Evolutionary conservation across 495 filamentous ascomycete species (phyloP).

Genomic region (Daldinia caldariorum): DNA sequence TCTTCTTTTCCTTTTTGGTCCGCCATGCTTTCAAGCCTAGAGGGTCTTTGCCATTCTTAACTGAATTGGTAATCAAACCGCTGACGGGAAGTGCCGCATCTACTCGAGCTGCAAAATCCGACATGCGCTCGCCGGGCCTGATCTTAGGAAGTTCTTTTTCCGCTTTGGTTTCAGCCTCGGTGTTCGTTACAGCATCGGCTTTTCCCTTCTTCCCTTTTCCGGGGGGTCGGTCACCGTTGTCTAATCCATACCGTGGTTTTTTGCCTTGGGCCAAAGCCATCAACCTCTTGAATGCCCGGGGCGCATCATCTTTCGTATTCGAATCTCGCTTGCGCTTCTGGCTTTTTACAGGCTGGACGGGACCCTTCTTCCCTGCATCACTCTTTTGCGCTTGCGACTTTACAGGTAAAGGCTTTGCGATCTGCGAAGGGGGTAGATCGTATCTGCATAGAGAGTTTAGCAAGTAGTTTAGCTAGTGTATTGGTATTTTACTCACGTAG

Average conservation of each 20-base stretch:
- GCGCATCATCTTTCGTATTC: slow-evolving; percentile 76
- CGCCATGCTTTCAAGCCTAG: slow-evolving; percentile 64
- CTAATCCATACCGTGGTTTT: slow-evolving; percentile 69
- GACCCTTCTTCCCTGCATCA: slow-evolving; percentile 40
- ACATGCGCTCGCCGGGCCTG: slow-evolving; percentile 80
- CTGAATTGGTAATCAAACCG: slow-evolving; percentile 65
- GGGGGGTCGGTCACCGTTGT: slow-evolving; percentile 65
- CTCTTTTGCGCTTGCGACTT: slow-evolving; percentile 48
- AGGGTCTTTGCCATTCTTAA: slow-evolving; percentile 60
- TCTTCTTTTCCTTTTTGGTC: slow-evolving; percentile 83
- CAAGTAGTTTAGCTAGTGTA: slow-evolving; percentile 31
- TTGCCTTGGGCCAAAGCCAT: slow-evolving; percentile 74
- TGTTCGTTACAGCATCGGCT: slow-evolving; percentile 1
- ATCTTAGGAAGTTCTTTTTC: slow-evolving; percentile 68
- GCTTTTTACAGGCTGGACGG: slow-evolving; percentile 48
- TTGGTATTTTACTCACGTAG: slow-evolving; percentile 47
- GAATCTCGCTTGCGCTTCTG: slow-evolving; percentile 61
- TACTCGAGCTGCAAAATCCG: slow-evolving; percentile 85
- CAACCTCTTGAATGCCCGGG: slow-evolving; percentile 82
- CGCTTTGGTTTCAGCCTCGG: slow-evolving; percentile 31
- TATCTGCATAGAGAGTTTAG: slow-evolving; percentile 60
- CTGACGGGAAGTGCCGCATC: slow-evolving; percentile 83
- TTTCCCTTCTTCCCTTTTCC: slow-evolving; percentile 63
- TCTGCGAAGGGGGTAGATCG: slow-evolving; percentile 77
- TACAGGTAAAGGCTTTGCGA: slow-evolving; percentile 75